Percentiles rank a stretch among this genome's conserved stretches.
Conservation (phyloP, 495 filamentous ascomycete species). For the Symbiotaphrina buchneri region DNA sequence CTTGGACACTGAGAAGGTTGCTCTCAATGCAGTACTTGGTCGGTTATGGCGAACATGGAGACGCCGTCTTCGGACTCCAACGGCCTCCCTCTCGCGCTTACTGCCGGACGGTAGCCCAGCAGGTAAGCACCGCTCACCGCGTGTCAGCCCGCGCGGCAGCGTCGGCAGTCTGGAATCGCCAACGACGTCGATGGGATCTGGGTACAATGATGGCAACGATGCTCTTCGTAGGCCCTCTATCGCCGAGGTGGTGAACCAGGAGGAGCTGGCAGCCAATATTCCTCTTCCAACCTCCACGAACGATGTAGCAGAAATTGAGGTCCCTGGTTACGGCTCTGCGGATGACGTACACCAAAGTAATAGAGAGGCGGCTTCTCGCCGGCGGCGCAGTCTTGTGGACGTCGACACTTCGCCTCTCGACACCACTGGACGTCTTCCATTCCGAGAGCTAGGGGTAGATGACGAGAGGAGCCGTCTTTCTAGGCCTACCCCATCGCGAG, state of each 20-base stretch:
- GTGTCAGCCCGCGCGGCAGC: conserved; percentile 6
- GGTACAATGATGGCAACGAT: conserved; percentile 3
- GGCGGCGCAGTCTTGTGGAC: too few species aligned
- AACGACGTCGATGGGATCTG: too few species aligned
- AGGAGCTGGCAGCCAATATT: conserved; percentile 24
- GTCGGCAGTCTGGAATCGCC: conserved; percentile 16
- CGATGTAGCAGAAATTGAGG: conserved; percentile 53
- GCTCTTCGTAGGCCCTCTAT: conserved; percentile 6
- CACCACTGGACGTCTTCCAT: too few species aligned
- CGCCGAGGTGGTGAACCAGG: conserved; percentile 9
- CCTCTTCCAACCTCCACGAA: conserved; percentile 43
- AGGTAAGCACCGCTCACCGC: conserved; percentile 5
- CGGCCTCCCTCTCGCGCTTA: conserved; percentile 11
- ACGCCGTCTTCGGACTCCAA: conserved; percentile 37
- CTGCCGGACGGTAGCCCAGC: conserved; percentile 6
- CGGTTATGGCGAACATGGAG: conserved; percentile 91
- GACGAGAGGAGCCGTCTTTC: too few species aligned
- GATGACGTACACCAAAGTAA: conserved; percentile 41
- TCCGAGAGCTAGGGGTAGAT: too few species aligned
- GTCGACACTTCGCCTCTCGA: too few species aligned
- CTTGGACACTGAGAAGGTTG: conserved; percentile 79
- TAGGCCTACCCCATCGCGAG: too few species aligned
- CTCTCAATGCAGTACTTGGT: conserved; percentile 68
- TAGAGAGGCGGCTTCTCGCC: conserved; percentile 25
- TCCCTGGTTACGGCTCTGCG: conserved; percentile 34